These are phyloP conservation scores for Citrus medica DNA, from an alignment of 345 rosid species.

Conservation along the genomic window DNA sequence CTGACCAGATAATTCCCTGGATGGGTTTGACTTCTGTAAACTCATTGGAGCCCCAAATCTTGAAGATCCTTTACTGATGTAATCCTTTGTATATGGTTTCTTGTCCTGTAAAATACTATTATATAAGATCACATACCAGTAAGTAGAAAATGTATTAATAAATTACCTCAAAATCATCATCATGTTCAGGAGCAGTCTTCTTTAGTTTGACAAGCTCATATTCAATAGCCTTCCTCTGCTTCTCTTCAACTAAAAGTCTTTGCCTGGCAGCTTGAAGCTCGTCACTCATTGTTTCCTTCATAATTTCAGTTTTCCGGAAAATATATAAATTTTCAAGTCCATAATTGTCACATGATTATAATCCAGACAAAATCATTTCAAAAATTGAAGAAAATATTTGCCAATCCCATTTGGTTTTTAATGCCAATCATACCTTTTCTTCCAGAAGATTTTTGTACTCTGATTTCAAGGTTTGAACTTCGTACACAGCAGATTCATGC, in stretches of 20 bases:
- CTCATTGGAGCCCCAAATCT: conserved; percentile 32
- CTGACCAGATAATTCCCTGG: conserved; percentile 65
- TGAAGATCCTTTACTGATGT: conserved; percentile 42
- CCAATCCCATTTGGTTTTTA: background rate
- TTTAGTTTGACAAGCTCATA: conserved; percentile 58
- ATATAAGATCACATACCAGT: conserved; percentile 8
- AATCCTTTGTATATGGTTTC: conserved; percentile 48
- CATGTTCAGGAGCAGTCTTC: conserved; percentile 50
- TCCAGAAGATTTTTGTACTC: conserved; percentile 44
- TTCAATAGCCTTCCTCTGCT: conserved; percentile 61
- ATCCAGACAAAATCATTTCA: background rate
- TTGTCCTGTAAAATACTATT: conserved; percentile 40
- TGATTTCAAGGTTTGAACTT: conserved; percentile 62
- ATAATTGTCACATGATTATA: background rate
- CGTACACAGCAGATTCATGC: conserved; percentile 41
- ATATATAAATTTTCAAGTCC: background rate
- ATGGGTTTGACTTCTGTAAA: conserved; percentile 51
- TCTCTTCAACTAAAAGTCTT: conserved; percentile 67
- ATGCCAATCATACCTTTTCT: conserved; percentile 54
- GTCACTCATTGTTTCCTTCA: conserved; percentile 55
- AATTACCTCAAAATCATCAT: conserved; percentile 50
- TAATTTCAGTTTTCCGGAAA: background rate
- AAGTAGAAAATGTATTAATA: background rate
- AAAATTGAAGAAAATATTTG: background rate
- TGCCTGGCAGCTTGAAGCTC: conserved; percentile 53